Percentiles rank a stretch among this genome's conserved stretches.
Evolutionary conservation across 108 stramenopile genomes (phyloP).

Genomic region (Nannochloropsis oceanica): DNA sequence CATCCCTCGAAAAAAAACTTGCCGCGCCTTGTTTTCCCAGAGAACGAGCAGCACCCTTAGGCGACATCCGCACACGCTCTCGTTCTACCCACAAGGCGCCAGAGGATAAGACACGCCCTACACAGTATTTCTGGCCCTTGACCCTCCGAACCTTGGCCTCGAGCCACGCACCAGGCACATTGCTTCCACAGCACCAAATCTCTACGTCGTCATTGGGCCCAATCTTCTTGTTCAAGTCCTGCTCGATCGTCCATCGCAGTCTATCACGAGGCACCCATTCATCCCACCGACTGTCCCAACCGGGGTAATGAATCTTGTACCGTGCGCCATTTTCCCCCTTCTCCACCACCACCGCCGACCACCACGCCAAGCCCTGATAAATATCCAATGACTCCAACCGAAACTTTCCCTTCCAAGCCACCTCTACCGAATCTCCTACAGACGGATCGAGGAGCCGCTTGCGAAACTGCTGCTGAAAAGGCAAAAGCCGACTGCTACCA

Average conservation of each 20-base stretch:
- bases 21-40: neutral
- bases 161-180: constrained; percentile 42
- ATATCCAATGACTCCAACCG: constrained; percentile 33
- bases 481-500: neutral
- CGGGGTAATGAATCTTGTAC: constrained; percentile 41
- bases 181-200: constrained; percentile 37
- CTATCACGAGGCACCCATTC: constrained; percentile 38
- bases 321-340: constrained; percentile 4
- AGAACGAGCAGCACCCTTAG: neutral
- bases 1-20: neutral
- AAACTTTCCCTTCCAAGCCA: constrained; percentile 40
- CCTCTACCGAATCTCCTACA: constrained; percentile 35
- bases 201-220: constrained; percentile 19
- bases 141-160: constrained; percentile 21
- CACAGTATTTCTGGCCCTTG: neutral
- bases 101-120: constrained; percentile 18
- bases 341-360: constrained; percentile 32
- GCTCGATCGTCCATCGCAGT: constrained; percentile 29
- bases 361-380: constrained; percentile 37
- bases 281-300: constrained; percentile 40
- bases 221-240: neutral
- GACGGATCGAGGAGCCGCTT: neutral
- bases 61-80: constrained; percentile 4
- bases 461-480: neutral
- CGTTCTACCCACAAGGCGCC: constrained; percentile 13